A percentile compares a stretch with the other conserved stretches of the same genome.
Evolutionary conservation across 768 basidiomycete species (phyloP).

Genomic region (Leucocoprinus leucothites): DNA sequence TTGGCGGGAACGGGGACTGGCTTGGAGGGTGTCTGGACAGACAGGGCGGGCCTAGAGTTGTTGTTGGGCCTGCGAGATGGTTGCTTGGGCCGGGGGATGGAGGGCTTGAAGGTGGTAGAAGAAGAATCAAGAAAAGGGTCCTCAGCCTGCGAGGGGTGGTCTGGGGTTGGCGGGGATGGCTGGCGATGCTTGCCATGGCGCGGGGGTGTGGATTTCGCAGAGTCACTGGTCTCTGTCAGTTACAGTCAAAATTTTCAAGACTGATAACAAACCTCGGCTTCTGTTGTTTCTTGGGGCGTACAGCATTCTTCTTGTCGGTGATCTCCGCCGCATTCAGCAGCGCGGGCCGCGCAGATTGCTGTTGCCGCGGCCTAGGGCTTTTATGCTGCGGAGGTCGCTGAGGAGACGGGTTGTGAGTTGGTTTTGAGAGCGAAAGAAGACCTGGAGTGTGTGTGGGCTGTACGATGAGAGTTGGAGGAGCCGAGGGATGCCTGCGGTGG

Average conservation of each 20-base stretch:
- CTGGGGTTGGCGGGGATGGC: slow-evolving; percentile 52
- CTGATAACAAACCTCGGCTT: slow-evolving; percentile 17
- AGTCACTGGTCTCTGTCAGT: slow-evolving; percentile 2
- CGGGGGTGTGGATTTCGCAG: slow-evolving; percentile 42
- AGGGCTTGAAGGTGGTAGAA: slow-evolving; percentile 20
- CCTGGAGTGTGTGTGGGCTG: slow-evolving; percentile 75
- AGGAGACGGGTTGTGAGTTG: slow-evolving; percentile 28
- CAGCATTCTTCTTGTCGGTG: slow-evolving; percentile 21
- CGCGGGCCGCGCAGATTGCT: slow-evolving; percentile 25
- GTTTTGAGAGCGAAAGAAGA: slow-evolving; percentile 68
- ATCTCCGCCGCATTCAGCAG: slow-evolving; percentile 23
- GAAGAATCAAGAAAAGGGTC: slow-evolving; percentile 39
- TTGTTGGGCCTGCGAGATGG: slow-evolving; percentile 46
- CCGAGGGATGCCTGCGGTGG: slow-evolving; percentile 68
- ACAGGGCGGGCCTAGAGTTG: slow-evolving; percentile 25
- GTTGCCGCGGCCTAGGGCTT: slow-evolving; percentile 25
- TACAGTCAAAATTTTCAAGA: too few relatives aligned
- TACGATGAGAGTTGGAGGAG: slow-evolving; percentile 62
- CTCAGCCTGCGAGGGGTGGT: slow-evolving; percentile 73
- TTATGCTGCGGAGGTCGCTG: slow-evolving; percentile 22
- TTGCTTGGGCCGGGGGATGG: slow-evolving; percentile 50
- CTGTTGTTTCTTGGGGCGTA: slow-evolving; percentile 29
- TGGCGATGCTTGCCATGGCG: slow-evolving; percentile 54
- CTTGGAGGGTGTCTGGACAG: slow-evolving; percentile 33
- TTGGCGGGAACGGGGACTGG: slow-evolving; percentile 48